Percentiles rank a stretch among this genome's conserved stretches.
Evolutionary conservation across 106 monocot species (phyloP).

Genomic region (Xerophyta viscosa): DNA sequence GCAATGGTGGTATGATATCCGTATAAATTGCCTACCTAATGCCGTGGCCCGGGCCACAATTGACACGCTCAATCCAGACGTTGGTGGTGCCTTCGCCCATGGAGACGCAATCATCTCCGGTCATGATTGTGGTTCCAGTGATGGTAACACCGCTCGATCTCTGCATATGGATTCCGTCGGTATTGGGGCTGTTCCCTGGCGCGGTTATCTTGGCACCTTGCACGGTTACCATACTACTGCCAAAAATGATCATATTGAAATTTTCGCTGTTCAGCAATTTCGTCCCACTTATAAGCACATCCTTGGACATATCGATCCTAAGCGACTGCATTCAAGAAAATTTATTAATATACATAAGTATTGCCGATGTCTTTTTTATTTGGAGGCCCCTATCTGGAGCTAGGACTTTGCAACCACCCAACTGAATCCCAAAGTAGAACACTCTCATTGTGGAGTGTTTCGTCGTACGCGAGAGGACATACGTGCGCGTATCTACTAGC

Average conservation of each 20-base stretch:
- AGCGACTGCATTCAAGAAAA: slow-evolving; percentile 14
- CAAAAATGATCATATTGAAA: slow-evolving; percentile 19
- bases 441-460: too few relatives aligned
- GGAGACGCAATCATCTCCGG: slow-evolving; percentile 35
- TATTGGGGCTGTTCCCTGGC: slow-evolving; percentile 26
- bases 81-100: slow-evolving; percentile 15
- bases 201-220: slow-evolving; percentile 16
- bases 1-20: too few relatives aligned
- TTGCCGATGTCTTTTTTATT: too few relatives aligned
- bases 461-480: too few relatives aligned
- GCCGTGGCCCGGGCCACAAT: slow-evolving; percentile 35
- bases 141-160: slow-evolving; percentile 17
- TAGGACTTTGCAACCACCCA: too few relatives aligned
- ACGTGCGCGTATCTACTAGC: too few relatives aligned
- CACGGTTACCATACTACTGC: slow-evolving; percentile 13
- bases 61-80: slow-evolving; percentile 22
- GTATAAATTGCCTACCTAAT: slow-evolving; percentile 14
- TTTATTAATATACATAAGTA: too few relatives aligned
- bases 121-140: slow-evolving; percentile 11
- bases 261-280: slow-evolving; percentile 21
- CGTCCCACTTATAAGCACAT: slow-evolving; percentile 12
- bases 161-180: slow-evolving; percentile 35
- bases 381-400: too few relatives aligned
- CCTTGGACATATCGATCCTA: slow-evolving; percentile 16
- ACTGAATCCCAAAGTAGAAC: too few relatives aligned